phyloP scores from a whole-genome alignment of 768 basidiomycete genomes.

The Suillus clintonianus region DNA sequence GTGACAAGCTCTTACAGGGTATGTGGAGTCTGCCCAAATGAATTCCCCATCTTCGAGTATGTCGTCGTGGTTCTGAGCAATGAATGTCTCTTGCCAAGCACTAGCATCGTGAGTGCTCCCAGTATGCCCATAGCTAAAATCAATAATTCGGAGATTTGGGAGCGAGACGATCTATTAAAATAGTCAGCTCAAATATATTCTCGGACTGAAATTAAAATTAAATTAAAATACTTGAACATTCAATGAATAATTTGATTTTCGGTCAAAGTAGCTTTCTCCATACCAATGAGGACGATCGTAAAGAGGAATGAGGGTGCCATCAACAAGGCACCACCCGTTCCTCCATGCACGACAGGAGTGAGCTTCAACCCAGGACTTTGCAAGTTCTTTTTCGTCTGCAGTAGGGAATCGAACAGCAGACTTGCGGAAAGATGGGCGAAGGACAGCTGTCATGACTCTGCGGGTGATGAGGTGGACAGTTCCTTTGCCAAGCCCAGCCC shows the following conservation, averaged over 20 bases:
- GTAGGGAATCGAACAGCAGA: conserved; percentile 30
- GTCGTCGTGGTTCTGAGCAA: conserved; percentile 18
- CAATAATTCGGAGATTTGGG: conserved; percentile 36
- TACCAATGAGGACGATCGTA: conserved; percentile 28
- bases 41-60: conserved; percentile 30
- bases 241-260: conserved; percentile 31
- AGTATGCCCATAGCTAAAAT: conserved; percentile 35
- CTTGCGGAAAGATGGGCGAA: conserved; percentile 23
- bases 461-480: conserved; percentile 29
- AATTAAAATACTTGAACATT: conserved; percentile 22
- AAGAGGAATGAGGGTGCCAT: conserved; percentile 42
- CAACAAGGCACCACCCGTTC: conserved; percentile 38
- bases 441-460: conserved; percentile 34
- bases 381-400: conserved; percentile 34
- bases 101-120: conserved; percentile 38
- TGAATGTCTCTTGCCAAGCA: conserved; percentile 15
- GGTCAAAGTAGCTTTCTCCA: conserved; percentile 38
- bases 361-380: conserved; percentile 39
- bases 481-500: conserved; percentile 39
- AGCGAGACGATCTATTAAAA: conserved; percentile 22
- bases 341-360: conserved; percentile 39
- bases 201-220: neutral
- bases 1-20: conserved; percentile 24
- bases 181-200: conserved; percentile 2
- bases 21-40: conserved; percentile 42